Percentiles rank a stretch among this genome's conserved stretches.
phyloP scores from a whole-genome alignment of 2,329 filamentous ascomycete genomes.

The Colletotrichum brevisporum region DNA sequence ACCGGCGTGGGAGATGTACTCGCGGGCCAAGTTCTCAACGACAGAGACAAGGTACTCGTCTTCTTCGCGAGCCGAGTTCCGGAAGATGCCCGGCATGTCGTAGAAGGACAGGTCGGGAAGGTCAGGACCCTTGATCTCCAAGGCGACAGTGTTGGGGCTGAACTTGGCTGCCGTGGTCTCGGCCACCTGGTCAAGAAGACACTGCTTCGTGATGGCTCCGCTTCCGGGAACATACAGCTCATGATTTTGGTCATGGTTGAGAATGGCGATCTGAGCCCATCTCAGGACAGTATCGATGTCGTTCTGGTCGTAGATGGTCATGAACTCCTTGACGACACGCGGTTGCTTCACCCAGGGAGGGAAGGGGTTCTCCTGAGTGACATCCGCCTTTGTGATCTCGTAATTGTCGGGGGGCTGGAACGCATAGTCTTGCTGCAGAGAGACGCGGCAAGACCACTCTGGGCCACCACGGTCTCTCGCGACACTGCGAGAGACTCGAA shows the following conservation, averaged over 20 bases:
- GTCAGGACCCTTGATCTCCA: constrained; percentile 80
- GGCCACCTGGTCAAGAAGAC: constrained; percentile 52
- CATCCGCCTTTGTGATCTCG: constrained; percentile 59
- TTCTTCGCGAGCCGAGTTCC: constrained; percentile 73
- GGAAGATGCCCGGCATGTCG: constrained; percentile 87
- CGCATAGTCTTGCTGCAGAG: constrained; percentile 74
- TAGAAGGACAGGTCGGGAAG: constrained; percentile 86
- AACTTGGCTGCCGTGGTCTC: constrained; percentile 74
- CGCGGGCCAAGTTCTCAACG: constrained; percentile 77
- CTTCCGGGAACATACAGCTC: constrained; percentile 68
- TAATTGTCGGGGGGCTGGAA: constrained; percentile 61
- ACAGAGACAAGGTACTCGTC: constrained; percentile 80
- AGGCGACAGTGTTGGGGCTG: constrained; percentile 83
- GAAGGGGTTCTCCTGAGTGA: constrained; percentile 67
- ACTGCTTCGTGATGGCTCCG: constrained; percentile 56
- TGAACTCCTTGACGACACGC: constrained; percentile 70
- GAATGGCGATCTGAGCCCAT: constrained; percentile 82
- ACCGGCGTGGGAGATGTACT: constrained; percentile 78
- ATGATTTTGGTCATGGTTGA: constrained; percentile 74
- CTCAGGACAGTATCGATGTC: constrained; percentile 78
- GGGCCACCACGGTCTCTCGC: constrained; percentile 32
- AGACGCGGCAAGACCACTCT: constrained; percentile 78
- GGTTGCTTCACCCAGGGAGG: constrained; percentile 74
- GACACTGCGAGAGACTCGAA: constrained; percentile 73
- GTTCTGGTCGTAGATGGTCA: constrained; percentile 70